phyloP scores from a whole-genome alignment of 768 basidiomycete genomes.

The Infundibulicybe gibba region DNA sequence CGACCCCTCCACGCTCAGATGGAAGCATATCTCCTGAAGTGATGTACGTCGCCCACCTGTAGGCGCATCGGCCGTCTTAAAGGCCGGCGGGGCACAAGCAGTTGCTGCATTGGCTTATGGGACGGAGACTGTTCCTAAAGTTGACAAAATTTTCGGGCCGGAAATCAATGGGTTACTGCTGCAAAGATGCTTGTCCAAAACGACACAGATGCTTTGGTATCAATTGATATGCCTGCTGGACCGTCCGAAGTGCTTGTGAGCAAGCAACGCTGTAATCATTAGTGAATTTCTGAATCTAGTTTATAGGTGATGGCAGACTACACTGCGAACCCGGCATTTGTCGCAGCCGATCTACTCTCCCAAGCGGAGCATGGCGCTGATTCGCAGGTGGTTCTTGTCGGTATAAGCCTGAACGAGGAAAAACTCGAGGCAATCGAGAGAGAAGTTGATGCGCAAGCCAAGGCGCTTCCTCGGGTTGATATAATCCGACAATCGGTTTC shows the following conservation, averaged over 20 bases:
- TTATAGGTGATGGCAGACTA: constrained; percentile 91
- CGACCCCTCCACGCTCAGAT: constrained; percentile 93
- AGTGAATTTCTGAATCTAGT: constrained; percentile 2
- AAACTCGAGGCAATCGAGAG: constrained; percentile 73
- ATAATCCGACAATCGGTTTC: constrained; percentile 87
- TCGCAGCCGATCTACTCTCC: constrained; percentile 94
- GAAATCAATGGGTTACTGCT: constrained; percentile 99
- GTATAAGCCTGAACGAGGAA: constrained; percentile 61
- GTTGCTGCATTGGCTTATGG: constrained; percentile 96
- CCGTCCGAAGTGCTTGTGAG: constrained; percentile 95
- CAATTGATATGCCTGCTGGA: constrained; percentile 99
- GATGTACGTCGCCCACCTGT: constrained; percentile 93
- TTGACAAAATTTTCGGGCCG: constrained; percentile 99
- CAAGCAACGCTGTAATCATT: constrained; percentile 9
- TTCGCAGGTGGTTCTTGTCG: constrained; percentile 94
- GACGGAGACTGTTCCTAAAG: constrained; percentile 92
- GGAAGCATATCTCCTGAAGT: constrained; percentile 96
- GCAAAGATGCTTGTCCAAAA: constrained; percentile 99
- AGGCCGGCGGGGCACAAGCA: constrained; percentile 96
- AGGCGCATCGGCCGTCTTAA: constrained; percentile 86
- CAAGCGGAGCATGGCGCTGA: constrained; percentile 99
- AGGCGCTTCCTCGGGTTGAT: constrained; percentile 79
- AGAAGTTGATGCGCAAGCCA: constrained; percentile 86
- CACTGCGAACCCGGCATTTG: constrained; percentile 82
- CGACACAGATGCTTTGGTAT: constrained; percentile 93